Evolutionary conservation across 75 land plant species (phyloP).

Genomic region (Sequoiadendron giganteum): DNA sequence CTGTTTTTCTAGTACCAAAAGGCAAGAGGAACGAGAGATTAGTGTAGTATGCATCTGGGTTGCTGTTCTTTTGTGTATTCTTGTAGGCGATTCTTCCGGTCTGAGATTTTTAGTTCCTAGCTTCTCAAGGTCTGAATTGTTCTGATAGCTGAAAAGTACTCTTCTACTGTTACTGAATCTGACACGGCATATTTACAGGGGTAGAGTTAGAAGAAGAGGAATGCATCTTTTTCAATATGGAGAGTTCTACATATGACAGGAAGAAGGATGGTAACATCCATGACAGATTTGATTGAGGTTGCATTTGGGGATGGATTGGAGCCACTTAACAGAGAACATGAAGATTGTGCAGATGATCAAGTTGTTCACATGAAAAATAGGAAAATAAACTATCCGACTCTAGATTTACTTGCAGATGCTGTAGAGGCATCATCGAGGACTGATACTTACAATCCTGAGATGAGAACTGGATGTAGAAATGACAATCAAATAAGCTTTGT

Average conservation of each 20-base stretch:
- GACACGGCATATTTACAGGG: neutral
- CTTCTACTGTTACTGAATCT: neutral
- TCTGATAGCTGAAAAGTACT: neutral
- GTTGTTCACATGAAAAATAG: neutral
- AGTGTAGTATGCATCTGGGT: neutral
- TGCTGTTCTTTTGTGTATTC: neutral
- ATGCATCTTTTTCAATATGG: neutral
- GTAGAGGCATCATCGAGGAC: slow-evolving; percentile 11
- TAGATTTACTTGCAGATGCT: slow-evolving; percentile 11
- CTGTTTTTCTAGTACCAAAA: neutral
- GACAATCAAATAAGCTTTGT: slow-evolving; percentile 9
- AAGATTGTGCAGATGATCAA: neutral
- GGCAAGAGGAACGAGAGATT: neutral
- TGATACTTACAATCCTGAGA: slow-evolving; percentile 4
- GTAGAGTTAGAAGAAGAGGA: neutral
- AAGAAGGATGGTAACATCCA: neutral
- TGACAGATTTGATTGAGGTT: neutral
- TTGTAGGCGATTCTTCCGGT: neutral
- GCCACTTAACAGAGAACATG: neutral
- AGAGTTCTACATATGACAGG: neutral
- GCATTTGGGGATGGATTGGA: neutral
- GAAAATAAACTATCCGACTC: slow-evolving; percentile 9
- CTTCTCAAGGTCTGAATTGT: neutral
- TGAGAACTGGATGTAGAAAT: slow-evolving; percentile 8
- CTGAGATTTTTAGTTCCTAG: neutral